phyloP scores from a whole-genome alignment of 2,329 filamentous ascomycete species.

The Penicillium paneum region DNA sequence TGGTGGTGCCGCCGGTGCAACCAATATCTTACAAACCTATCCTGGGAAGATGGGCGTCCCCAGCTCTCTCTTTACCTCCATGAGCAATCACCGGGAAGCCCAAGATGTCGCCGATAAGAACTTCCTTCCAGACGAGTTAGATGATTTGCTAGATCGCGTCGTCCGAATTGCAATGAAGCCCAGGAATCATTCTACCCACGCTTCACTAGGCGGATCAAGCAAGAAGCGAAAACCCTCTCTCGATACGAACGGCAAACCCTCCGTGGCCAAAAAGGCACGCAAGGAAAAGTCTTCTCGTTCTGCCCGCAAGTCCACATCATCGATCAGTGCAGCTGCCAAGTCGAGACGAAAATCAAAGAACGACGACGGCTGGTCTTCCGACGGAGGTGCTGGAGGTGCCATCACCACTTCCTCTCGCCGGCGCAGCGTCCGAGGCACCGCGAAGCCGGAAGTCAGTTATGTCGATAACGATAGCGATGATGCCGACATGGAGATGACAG shows the following conservation, averaged over 20 bases:
- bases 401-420: conserved; percentile 34
- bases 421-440: conserved; percentile 39
- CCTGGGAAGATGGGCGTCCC: conserved; percentile 78
- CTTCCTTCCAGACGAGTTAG: conserved; percentile 73
- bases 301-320: conserved; percentile 35
- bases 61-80: conserved; percentile 69
- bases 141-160: conserved; percentile 72
- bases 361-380: conserved; percentile 42
- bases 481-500: conserved; percentile 43
- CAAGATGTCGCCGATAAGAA: conserved; percentile 83
- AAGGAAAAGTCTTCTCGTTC: conserved; percentile 28
- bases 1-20: conserved; percentile 37
- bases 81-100: conserved; percentile 73
- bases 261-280: conserved; percentile 30
- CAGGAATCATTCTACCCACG: conserved; percentile 39
- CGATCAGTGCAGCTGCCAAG: conserved; percentile 26
- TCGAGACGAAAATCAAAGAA: conserved; percentile 39
- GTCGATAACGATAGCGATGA: conserved; percentile 46
- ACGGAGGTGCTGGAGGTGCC: conserved; percentile 41
- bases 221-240: conserved; percentile 44
- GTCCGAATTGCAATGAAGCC: conserved; percentile 68
- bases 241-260: conserved; percentile 25
- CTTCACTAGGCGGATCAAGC: conserved; percentile 19
- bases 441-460: conserved; percentile 40
- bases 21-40: conserved; percentile 70